Evolutionary conservation across 2,329 filamentous ascomycete species (phyloP), one percentile per base, ranked within the genome.

Genomic region (Boeremia lycopersici): DNA sequence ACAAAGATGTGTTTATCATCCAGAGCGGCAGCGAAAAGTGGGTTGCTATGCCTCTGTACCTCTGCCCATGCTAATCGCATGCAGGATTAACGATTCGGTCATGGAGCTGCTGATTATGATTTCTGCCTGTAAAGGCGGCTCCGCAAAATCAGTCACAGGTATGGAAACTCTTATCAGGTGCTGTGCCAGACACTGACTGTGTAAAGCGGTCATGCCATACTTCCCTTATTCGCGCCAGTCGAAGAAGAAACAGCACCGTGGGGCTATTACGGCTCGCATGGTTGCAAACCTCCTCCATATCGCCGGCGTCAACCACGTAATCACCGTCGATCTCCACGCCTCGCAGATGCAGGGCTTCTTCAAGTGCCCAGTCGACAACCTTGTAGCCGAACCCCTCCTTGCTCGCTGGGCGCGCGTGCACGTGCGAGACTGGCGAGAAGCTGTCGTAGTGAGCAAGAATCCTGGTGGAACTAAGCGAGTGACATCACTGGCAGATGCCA

Each of bases 101-200:
- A 97, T 99, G 92, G 95, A 99, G 82, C 84, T 99, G 73, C 85
- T 99, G 73, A 98, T 99, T 77, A 96, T 99, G 91, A 97, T 98
- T 69, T 95, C 91, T 63, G 95, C 95, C 65, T 99, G 95, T 84
- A 98, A 97, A 78, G 93, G 95, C 71, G 95, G 93, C 63, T 98
- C 95, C 49, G 91, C 95, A 60, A 96, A 93, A 81, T 96, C 95
- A 70, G 90, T 98, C 73, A 98, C 93, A 67, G 93, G 93, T 96
- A 82, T 42, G 84, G 76, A 59, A 41, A 35, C 40, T 43, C 34
- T 46, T 39, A 34, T 49, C 56, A 45, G 49, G 17, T 59, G 25
- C 38, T n/a, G 13, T 35, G 29, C 44, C 48, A 48, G 29, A 30
- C 51, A 36, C 64, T 69, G 36, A 65, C 56, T 30, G 35, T 28